phyloP scores from a whole-genome alignment of 1,139 yeast species.

The Debaryomycetaceae sp. region DNA sequence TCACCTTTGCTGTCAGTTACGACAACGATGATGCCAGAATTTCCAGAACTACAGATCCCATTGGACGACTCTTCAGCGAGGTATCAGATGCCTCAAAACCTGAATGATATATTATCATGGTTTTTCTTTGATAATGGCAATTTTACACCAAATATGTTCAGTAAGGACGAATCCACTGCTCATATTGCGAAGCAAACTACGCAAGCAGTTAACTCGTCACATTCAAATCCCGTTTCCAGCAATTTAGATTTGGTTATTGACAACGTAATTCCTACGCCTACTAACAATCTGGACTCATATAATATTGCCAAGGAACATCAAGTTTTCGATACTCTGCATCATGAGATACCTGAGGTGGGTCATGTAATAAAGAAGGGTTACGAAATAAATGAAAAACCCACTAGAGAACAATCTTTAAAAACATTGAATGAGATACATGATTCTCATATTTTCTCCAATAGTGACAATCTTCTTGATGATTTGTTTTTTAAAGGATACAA shows the following conservation, averaged over 20 bases:
- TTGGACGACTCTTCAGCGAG: too few relatives aligned
- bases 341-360: background rate
- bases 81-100: conserved; percentile 22
- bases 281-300: background rate
- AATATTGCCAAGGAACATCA: background rate
- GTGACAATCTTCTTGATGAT: conserved; percentile 41
- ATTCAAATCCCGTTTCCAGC: background rate
- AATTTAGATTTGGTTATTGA: background rate
- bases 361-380: background rate
- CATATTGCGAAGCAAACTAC: background rate
- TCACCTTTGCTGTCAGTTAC: too few relatives aligned
- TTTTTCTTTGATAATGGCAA: conserved; percentile 28
- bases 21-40: too few relatives aligned
- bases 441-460: conserved; percentile 34
- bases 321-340: background rate
- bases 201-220: background rate
- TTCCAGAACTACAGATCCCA: too few relatives aligned
- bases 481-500: conserved; percentile 15
- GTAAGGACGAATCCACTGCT: background rate
- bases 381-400: background rate
- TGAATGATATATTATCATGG: conserved; percentile 42
- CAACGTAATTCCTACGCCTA: background rate
- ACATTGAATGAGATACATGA: conserved; percentile 23
- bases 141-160: background rate
- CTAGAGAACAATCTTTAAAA: conserved; percentile 2